Conservation (phyloP, 345 rosid genomes). For the Boechera stricta region DNA sequence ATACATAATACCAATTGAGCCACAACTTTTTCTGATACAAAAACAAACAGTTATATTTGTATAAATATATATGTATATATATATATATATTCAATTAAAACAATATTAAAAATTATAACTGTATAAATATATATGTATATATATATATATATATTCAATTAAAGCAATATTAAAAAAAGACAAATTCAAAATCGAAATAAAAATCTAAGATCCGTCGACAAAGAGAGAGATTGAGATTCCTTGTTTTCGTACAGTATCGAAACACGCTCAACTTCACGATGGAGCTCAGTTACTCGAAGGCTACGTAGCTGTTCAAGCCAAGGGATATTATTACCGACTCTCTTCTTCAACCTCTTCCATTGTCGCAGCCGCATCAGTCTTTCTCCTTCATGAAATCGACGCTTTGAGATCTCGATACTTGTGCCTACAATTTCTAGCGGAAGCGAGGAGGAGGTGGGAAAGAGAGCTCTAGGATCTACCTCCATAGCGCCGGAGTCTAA, state of each 20-base stretch:
- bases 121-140: too few species aligned
- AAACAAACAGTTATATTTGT: too few species aligned
- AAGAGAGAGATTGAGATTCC: constrained; percentile 16
- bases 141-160: too few species aligned
- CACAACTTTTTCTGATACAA: too few species aligned
- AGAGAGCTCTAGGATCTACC: constrained; percentile 61
- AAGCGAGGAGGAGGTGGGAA: constrained; percentile 48
- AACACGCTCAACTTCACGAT: constrained; percentile 66
- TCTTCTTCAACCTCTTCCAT: constrained; percentile 25
- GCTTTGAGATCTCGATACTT: constrained; percentile 72
- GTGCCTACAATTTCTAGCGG: constrained; percentile 56
- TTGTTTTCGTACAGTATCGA: constrained; percentile 59
- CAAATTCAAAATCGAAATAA: background rate
- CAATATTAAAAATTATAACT: too few species aligned
- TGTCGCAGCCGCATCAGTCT: background rate
- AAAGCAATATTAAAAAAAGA: background rate
- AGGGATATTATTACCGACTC: constrained; percentile 48
- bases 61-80: too few species aligned
- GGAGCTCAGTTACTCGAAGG: constrained; percentile 78
- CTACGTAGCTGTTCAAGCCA: constrained; percentile 73
- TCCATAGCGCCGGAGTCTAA: constrained; percentile 67
- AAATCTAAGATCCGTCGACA: constrained; percentile 36
- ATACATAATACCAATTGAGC: too few species aligned
- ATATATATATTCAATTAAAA: too few species aligned
- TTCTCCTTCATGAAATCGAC: constrained; percentile 50